These are phyloP conservation scores for Kodamaea lidongshanica DNA, from an alignment of 805 yeast species.

Conservation along the genomic window DNA sequence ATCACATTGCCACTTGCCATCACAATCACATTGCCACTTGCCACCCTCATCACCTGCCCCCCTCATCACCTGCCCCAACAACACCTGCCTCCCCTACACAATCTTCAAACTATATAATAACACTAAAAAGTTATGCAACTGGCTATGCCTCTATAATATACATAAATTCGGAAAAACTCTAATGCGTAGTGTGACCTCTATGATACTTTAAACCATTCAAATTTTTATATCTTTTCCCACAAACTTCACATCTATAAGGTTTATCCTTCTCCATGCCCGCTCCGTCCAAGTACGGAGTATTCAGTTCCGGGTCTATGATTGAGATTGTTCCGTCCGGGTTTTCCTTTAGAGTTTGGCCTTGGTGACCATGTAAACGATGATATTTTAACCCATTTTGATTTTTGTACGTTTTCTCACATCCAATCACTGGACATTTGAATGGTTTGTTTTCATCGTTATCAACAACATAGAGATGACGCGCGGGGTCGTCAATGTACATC, in stretches of 20 bases:
- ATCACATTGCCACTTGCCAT: no score
- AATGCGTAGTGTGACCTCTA: conserved; percentile 97
- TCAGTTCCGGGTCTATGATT: conserved; percentile 85
- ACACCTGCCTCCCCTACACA: no score
- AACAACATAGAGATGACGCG: conserved; percentile 85
- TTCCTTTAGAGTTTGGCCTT: conserved; percentile 83
- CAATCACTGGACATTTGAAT: conserved; percentile 94
- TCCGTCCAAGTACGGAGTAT: conserved; percentile 87
- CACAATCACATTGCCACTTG: no score
- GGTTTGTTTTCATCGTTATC: conserved; percentile 92
- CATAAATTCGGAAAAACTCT: no score
- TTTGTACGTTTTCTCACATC: conserved; percentile 95
- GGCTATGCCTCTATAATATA: no score
- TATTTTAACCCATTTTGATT: conserved; percentile 96
- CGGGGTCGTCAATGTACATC: conserved; percentile 93
- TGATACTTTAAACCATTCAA: conserved; percentile 95
- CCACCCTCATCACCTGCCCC: no score
- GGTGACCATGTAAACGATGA: conserved; percentile 94
- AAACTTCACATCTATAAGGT: conserved; percentile 96
- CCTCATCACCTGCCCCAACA: no score
- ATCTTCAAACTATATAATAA: no score
- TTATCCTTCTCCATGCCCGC: conserved; percentile 95
- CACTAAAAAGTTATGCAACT: no score
- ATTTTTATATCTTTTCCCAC: conserved; percentile 95
- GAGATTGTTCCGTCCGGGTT: conserved; percentile 91